Evolutionary conservation across 2,329 filamentous ascomycete species (phyloP), one percentile per base, ranked within the genome.

Genomic region (Penicillium sp.): DNA sequence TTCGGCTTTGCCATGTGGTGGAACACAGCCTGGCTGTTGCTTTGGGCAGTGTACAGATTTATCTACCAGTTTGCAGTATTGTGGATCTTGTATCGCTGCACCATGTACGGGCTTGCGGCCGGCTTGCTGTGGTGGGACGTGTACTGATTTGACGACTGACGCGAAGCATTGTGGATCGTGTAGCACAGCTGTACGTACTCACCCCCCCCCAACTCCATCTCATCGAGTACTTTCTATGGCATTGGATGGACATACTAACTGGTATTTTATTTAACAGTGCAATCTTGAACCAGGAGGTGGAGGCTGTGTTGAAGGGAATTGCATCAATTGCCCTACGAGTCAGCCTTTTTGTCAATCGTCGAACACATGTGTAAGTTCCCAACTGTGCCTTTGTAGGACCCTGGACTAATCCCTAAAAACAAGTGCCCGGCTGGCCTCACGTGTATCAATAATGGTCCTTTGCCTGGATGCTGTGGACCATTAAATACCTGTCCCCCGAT

Each of bases 361-460:
- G 31, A 60, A 57, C 53, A 57, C 46, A 35, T 66, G 61, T 53
- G 64, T 65, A 59, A 64, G 59, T 53, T 46, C 15, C 10, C 3
- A 27, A 42, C 2, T 12, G 3, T 21, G 2, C 7, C 15, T 2
- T 17, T 23, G 4, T 19, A 27, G 2, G 9, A 31, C 5, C 2
- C 5, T 27, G 12, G 10, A 21, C 37, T 47, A 25, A 48, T 25
- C 2, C 10, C 21, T 10, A 13, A 29, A 6, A 40, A 23, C 9
- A 13, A 66, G 63, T 66, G 63, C 23, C 54, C 60, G 2, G 13
- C 15, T 4, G 56, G 49, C n/a, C 58, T 56, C 17, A 57, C 35
- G 8, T 66, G 63, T 38, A 50, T 66, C 19, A n/a, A 45, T 3
- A 46, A 33, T 33, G 64, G 62, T 10, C 47, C 57, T 25, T 37